These are phyloP conservation scores for Malassezia yamatoensis DNA, from an alignment of 1,284 basidiomycete species.

Conservation along the genomic window DNA sequence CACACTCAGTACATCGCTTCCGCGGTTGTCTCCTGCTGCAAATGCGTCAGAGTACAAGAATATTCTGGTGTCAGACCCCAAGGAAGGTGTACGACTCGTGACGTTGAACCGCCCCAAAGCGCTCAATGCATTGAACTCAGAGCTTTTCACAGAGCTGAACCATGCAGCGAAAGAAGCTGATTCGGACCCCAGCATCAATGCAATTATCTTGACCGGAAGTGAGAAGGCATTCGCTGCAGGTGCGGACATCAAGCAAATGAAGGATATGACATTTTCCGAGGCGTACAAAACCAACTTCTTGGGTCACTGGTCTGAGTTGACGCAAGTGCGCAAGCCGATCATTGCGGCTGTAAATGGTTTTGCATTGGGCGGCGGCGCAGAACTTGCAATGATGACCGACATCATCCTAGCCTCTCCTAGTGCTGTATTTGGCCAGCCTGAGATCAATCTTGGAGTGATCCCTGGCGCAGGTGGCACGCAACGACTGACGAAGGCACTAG, in stretches of 20 bases:
- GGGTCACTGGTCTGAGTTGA: slow-evolving; percentile 72
- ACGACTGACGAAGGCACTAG: slow-evolving; percentile 72
- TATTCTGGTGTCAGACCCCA: slow-evolving; percentile 65
- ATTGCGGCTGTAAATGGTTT: slow-evolving; percentile 93
- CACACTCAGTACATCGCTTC: slow-evolving; percentile 30
- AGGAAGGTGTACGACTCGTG: slow-evolving; percentile 70
- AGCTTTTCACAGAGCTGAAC: slow-evolving; percentile 59
- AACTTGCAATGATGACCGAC: slow-evolving; percentile 56
- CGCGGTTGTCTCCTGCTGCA: slow-evolving; percentile 21
- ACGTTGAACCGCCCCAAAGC: slow-evolving; percentile 93
- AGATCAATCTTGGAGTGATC: slow-evolving; percentile 93
- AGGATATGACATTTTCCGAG: slow-evolving; percentile 73
- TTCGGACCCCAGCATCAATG: slow-evolving; percentile 52
- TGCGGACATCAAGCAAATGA: slow-evolving; percentile 88
- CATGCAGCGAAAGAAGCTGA: slow-evolving; percentile 67
- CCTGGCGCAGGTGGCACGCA: slow-evolving; percentile 77
- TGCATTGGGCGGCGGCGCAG: slow-evolving; percentile 65
- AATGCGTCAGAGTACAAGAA: slow-evolving; percentile 52
- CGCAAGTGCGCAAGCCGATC: slow-evolving; percentile 74
- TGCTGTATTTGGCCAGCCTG: slow-evolving; percentile 90
- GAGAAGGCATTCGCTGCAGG: slow-evolving; percentile 91
- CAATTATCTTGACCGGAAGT: slow-evolving; percentile 85
- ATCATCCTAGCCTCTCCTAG: slow-evolving; percentile 89
- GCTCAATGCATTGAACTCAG: slow-evolving; percentile 58
- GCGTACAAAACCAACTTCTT: slow-evolving; percentile 83